Base-by-base conservation (phyloP, 1,284 basidiomycete genomes). In the Melanopsichium pennsylvanicum region DNA sequence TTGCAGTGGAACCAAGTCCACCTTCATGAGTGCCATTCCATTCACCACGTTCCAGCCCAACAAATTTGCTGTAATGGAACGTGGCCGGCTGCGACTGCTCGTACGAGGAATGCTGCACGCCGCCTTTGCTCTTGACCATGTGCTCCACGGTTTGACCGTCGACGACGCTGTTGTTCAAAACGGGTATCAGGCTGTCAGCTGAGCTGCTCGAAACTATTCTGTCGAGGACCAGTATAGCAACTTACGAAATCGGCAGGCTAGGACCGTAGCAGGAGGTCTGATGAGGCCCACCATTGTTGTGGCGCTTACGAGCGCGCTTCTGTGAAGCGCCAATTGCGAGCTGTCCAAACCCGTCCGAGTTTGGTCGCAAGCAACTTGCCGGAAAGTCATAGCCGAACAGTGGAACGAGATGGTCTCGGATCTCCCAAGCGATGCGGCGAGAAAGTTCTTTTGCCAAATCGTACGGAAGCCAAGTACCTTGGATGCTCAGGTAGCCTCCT, bases 401-500 rank as follows among this genome's bases (percentile, higher is more conserved):
- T 9, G 71, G 71, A 1, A 73, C 68, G 7, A 73, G 46, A 34
- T 70, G 50, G 8, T 70, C 50, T 1, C 71, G 62, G 27, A 73
- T 71, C 29, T 62, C 54, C 51, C 51, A 70, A 5, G 68, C 71
- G 31, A 68, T 64, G n/a, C 70, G 54, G 6, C 71, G 60, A 18
- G 67, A 63, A 5, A 73, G 58, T 42, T 70, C 62, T 21, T 64
- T 59, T 13, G 71, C 68, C 19, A 73, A 32, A 15, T 66, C 62
- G 33, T 56, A 71, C 1, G 71, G 62, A 1, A 73, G 55, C 71
- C 71, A 73, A 2, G 67, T 73, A 15, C 71, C 68, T 15, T 73
- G 71, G 40, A 73, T 73, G 45, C 70, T 73, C 7, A 73, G 62
- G 22, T 71, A 73, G 0, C 71, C 71, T 22, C 71, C 71, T 26